These are phyloP conservation scores for Trametes cingulata DNA, from an alignment of 768 basidiomycete species.

Conservation along the genomic window DNA sequence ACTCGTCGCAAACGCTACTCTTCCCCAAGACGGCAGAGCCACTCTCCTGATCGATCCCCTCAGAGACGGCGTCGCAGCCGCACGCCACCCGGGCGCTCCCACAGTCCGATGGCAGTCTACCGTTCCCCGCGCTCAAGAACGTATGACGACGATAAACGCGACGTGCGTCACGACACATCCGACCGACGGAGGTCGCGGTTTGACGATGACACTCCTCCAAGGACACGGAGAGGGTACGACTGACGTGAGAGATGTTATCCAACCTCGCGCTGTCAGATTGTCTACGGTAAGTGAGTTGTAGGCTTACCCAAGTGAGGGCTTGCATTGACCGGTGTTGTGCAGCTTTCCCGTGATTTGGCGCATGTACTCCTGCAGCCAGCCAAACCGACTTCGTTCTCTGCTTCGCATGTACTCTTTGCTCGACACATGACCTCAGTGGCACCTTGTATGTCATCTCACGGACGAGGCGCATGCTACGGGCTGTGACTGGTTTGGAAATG, in stretches of 20 bases:
- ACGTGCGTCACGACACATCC: constrained; percentile 1
- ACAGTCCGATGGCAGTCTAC: neutral
- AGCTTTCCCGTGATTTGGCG: neutral
- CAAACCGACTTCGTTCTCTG: no score
- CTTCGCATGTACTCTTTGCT: no score
- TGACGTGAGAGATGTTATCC: constrained; percentile 8
- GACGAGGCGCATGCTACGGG: no score
- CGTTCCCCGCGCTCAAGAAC: neutral
- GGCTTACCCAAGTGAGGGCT: neutral
- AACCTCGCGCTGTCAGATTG: neutral
- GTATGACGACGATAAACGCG: constrained; percentile 3
- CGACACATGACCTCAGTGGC: no score
- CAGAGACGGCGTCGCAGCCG: constrained; percentile 7
- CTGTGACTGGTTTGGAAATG: no score
- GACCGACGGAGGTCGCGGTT: constrained; percentile 5
- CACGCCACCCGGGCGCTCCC: constrained; percentile 7
- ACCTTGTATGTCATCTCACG: no score
- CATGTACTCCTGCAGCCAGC: neutral
- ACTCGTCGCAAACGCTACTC: constrained; percentile 10
- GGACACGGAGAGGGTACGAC: constrained; percentile 15
- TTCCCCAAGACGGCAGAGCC: constrained; percentile 7
- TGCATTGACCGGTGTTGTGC: neutral
- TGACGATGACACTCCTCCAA: constrained; percentile 10
- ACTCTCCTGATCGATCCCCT: constrained; percentile 16
- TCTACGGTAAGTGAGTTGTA: neutral